Base-by-base conservation (phyloP, 441 rosid genomes). In the Mallotus japonicus region DNA sequence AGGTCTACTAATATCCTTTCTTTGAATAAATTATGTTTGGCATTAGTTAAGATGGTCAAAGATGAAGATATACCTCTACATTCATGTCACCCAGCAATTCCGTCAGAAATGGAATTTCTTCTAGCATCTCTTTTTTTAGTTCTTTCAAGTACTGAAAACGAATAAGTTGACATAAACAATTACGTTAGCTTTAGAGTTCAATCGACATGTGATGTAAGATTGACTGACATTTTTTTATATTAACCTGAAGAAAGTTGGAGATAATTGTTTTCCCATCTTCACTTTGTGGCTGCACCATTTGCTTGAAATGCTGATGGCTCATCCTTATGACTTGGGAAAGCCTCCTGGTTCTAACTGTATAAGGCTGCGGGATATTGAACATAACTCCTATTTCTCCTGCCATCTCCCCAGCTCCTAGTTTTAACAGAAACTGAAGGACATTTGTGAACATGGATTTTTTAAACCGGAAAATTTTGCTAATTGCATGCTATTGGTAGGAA, bases 311-410 rank as follows among this genome's bases (percentile, higher is more conserved):
- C 19, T 90, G 91, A 77, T 94, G 96, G 80, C 93, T 83, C 32
- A 94, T 84, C 77, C 92, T 77, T 72, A 92, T 87, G 73, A 95
- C 92, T 77, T 91, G 98, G 71, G 96, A 92, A 67, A 95, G 97
- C 77, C 91, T 82, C 69, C 84, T 85, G 59, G 98, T 95, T 79
- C 97, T 87, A 76, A 95, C 86, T 3, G 89, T 89, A 79, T 86
- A 91, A 53, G 97, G 99, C 75, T 95, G 99, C 44, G 97, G 97
- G 77, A 89, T 83, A 79, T 95, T 95, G 85, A 95, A 91, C 34
- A 91, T 54, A 40, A 95, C 97, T 44, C 96, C 97, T 61, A 95
- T 86, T 74, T 95, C 99, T 82, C 99, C 99, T 61, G 89, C 91
- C 89, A 95, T 79, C 46, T 88, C 88, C 61, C 89, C 84, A 6